phyloP scores from a whole-genome alignment of 345 rosid species.

The Physaria fendleri region DNA sequence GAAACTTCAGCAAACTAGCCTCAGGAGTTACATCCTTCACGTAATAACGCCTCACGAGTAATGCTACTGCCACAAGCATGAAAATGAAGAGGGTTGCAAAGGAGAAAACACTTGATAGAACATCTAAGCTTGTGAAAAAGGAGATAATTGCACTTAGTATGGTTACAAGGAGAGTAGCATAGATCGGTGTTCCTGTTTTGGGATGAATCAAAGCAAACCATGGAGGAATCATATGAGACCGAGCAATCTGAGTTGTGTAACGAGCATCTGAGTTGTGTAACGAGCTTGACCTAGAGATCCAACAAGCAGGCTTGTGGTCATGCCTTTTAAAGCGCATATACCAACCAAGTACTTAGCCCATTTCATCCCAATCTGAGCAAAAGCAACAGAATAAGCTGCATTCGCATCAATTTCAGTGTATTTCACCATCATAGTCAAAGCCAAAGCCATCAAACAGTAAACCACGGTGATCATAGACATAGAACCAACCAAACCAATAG shows the following conservation, averaged over 20 bases:
- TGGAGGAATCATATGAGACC: conserved; percentile 68
- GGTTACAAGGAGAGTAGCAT: conserved; percentile 48
- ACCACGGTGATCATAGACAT: conserved; percentile 35
- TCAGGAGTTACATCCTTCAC: conserved; percentile 36
- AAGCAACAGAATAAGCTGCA: conserved; percentile 58
- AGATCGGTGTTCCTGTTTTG: conserved; percentile 52
- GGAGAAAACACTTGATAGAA: conserved; percentile 53
- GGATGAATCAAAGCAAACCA: conserved; percentile 40
- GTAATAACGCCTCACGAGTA: conserved; percentile 56
- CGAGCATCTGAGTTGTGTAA: conserved; percentile 78
- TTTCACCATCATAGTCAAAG: conserved; percentile 48
- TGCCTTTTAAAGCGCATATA: conserved; percentile 64
- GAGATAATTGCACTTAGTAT: conserved; percentile 42
- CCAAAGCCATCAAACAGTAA: conserved; percentile 45
- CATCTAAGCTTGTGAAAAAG: conserved; percentile 47
- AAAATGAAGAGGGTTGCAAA: conserved; percentile 54
- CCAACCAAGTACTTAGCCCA: conserved; percentile 72
- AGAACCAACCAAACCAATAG: conserved; percentile 57
- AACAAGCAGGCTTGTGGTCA: conserved; percentile 55
- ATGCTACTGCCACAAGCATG: conserved; percentile 44
- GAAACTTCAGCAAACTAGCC: conserved; percentile 33
- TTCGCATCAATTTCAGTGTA: conserved; percentile 40
- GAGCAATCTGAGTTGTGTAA: conserved; percentile 64
- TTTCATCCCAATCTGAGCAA: conserved; percentile 38
- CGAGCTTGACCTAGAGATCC: conserved; percentile 53